These are phyloP conservation scores for Globisporangium acanthophoron DNA, from an alignment of 352 stramenopile genomes.

Conservation along the genomic window DNA sequence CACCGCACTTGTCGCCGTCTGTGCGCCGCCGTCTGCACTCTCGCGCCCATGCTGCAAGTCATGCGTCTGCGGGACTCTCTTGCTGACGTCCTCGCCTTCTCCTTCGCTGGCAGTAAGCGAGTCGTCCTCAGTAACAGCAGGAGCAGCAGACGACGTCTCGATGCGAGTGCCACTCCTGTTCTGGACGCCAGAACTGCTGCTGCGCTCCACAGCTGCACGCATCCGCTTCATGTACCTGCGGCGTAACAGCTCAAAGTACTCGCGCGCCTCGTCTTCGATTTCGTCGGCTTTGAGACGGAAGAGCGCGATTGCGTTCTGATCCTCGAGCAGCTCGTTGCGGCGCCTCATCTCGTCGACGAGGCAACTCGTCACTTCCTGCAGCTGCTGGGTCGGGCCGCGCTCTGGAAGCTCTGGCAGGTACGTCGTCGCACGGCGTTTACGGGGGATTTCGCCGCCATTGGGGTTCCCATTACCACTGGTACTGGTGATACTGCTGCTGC, in stretches of 20 bases:
- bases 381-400: slow-evolving; percentile 14
- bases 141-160: background rate
- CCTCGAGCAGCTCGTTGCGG: slow-evolving; percentile 64
- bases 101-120: background rate
- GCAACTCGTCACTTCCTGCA: slow-evolving; percentile 22
- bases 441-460: background rate
- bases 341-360: slow-evolving; percentile 50
- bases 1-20: no score
- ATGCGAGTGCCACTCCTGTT: background rate
- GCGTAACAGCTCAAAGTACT: slow-evolving; percentile 46
- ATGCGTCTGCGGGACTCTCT: background rate
- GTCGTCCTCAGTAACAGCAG: background rate
- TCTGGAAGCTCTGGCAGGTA: slow-evolving; percentile 8
- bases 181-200: no score
- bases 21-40: background rate
- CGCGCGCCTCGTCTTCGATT: slow-evolving; percentile 43
- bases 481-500: background rate
- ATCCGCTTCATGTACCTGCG: slow-evolving; percentile 50
- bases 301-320: slow-evolving; percentile 67
- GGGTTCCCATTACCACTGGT: slow-evolving; percentile 1
- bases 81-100: background rate
- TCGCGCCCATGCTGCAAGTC: background rate
- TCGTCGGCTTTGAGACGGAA: slow-evolving; percentile 48
- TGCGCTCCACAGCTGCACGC: slow-evolving; percentile 17
- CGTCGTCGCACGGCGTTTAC: background rate